phyloP scores from a whole-genome alignment of 805 yeast genomes.

The Wickerhamomyces chambardii region DNA sequence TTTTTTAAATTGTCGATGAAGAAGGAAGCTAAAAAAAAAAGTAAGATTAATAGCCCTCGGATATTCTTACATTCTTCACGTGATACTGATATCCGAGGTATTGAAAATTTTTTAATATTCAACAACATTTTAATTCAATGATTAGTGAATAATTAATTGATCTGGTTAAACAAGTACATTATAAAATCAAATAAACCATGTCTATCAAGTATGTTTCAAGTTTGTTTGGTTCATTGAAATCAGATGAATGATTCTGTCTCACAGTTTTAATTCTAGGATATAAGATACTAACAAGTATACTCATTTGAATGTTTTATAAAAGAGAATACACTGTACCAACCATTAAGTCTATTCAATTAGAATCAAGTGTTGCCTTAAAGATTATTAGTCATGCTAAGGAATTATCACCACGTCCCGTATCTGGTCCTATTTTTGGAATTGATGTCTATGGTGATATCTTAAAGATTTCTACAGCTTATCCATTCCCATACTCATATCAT shows the following conservation, averaged over 20 bases:
- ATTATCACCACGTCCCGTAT: conserved; percentile 47
- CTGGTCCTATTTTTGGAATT: conserved; percentile 72
- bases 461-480: conserved; percentile 49
- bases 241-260: no score
- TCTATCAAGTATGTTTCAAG: no score
- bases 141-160: no score
- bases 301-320: conserved; percentile 1
- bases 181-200: no score
- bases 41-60: no score
- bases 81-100: no score
- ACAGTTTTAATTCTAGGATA: neutral
- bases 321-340: conserved; percentile 10
- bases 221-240: neutral
- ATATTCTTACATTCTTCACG: no score
- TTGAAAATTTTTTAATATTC: no score
- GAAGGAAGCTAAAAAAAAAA: no score
- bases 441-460: conserved; percentile 43
- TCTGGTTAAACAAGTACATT: no score
- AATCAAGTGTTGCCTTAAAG: conserved; percentile 35
- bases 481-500: conserved; percentile 52
- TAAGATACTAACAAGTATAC: neutral
- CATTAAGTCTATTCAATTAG: conserved; percentile 10
- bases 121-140: no score
- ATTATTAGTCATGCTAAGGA: conserved; percentile 62
- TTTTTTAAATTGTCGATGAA: no score